Conservation (phyloP, 257 asterid species). For the Capsicum chinense region DNA sequence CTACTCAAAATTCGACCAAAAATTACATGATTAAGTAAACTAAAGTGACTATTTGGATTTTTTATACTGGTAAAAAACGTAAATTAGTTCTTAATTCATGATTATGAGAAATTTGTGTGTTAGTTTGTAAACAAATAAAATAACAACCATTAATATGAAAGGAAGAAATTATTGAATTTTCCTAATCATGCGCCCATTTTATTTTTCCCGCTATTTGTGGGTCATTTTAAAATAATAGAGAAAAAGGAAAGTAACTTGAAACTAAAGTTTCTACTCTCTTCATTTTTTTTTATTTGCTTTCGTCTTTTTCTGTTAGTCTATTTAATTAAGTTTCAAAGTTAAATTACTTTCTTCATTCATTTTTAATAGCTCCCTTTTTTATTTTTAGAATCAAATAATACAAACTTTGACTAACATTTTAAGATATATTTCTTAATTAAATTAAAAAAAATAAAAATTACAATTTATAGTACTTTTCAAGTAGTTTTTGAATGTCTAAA, state of each 20-base stretch:
- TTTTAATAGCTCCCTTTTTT: too few relatives aligned
- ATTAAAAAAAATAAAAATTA: too few relatives aligned
- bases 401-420: too few relatives aligned
- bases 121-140: not conserved
- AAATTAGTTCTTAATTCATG: not conserved
- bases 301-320: too few relatives aligned
- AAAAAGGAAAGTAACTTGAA: not conserved
- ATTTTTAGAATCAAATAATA: too few relatives aligned
- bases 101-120: constrained; percentile 10
- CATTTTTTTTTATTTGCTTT: too few relatives aligned
- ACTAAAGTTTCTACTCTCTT: not conserved
- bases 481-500: too few relatives aligned
- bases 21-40: not conserved
- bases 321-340: too few relatives aligned
- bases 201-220: not conserved
- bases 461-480: too few relatives aligned
- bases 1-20: not conserved
- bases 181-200: not conserved
- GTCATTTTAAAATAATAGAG: not conserved
- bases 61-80: not conserved
- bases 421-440: too few relatives aligned
- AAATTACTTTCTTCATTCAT: too few relatives aligned
- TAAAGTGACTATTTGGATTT: not conserved
- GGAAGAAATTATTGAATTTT: not conserved
- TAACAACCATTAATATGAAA: not conserved